A percentile compares a stretch with the other conserved stretches of the same genome.
These are phyloP conservation scores for Colletotrichum salicis DNA, from an alignment of 2,329 filamentous ascomycete genomes.

Conservation along the genomic window DNA sequence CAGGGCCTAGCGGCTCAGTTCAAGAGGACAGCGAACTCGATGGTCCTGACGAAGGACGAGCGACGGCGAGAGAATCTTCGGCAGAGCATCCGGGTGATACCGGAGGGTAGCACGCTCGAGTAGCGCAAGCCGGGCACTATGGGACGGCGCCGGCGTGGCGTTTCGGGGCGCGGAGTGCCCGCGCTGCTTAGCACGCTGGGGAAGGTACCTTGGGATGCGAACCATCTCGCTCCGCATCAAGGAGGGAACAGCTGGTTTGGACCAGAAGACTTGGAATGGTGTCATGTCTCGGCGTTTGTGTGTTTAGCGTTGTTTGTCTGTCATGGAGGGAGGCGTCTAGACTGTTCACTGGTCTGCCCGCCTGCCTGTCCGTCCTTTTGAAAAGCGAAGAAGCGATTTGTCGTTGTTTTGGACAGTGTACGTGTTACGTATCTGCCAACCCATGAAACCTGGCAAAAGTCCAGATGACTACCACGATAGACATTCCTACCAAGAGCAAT, in stretches of 20 bases:
- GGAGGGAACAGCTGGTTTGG: neutral
- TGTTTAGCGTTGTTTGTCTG: constrained; percentile 25
- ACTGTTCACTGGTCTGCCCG: neutral
- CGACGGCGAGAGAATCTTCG: constrained; percentile 48
- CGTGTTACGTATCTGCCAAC: neutral
- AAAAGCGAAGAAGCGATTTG: constrained; percentile 4
- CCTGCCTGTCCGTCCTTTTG: neutral
- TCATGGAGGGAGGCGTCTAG: neutral
- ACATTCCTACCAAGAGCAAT: no score
- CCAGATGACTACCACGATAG: neutral
- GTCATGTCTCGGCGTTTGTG: constrained; percentile 10
- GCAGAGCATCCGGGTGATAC: constrained; percentile 49
- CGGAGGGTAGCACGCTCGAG: constrained; percentile 34
- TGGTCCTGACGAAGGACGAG: constrained; percentile 42
- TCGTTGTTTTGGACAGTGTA: neutral
- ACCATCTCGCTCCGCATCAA: neutral
- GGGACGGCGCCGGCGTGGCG: constrained; percentile 14
- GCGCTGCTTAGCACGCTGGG: neutral
- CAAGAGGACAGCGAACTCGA: constrained; percentile 27
- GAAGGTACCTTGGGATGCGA: neutral
- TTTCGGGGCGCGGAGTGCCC: neutral
- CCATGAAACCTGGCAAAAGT: neutral
- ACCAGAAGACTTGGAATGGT: constrained; percentile 1
- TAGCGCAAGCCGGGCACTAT: neutral
- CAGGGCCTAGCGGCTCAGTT: constrained; percentile 35